Evolutionary conservation across 1,284 basidiomycete genomes (phyloP), one percentile per base, ranked within the genome.

Genomic region (Pyrrhoderma noxium): DNA sequence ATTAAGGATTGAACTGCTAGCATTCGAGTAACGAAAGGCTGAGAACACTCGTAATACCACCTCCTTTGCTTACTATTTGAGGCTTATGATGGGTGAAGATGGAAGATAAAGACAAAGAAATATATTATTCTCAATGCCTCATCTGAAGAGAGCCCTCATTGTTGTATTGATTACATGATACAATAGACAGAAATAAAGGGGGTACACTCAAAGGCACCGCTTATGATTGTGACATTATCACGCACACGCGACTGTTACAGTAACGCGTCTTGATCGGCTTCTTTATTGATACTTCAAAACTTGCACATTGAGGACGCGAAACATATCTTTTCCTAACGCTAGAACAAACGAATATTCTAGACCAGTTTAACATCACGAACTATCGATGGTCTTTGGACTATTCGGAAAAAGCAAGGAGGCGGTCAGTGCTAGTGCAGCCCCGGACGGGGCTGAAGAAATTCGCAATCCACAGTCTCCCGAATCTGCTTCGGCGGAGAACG

Each of bases 401-500:
- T 76, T 80, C 55, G 49, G 53, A 19, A 58, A 65, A 21, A 71
- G 73, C 57, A 76, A 72, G 58, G 56, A 60, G 19, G 47, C 57
- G 22, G 57, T 49, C 35, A 59, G 35, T 25, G 47, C 39, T 19
- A 57, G n/a, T 43, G 21, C 9, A 8, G 39, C 19, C 31, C 38
- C 13, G 7, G 34, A 34, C 37, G 18, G 9, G 8, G 34, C 25
- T 25, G 27, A 49, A 34, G 45, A 27, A 3, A 75, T 75, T 59
- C 71, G 75, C 11, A 79, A 77, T 0, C 77, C 79, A 0, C 75
- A 78, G 0, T 76, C 77, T 0, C 77, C 78, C 22, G 42, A 31
- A 2, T 54, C 53, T n/a, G 31, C 37, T 16, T 54, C 53, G 21
- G 48, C 18, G 58, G 72, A 39, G 61, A 65, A 46, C 66, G 67